Evolutionary conservation across 768 basidiomycete species (phyloP), one percentile per base, ranked within the genome.

Genomic region (Agrocybe pediades): DNA sequence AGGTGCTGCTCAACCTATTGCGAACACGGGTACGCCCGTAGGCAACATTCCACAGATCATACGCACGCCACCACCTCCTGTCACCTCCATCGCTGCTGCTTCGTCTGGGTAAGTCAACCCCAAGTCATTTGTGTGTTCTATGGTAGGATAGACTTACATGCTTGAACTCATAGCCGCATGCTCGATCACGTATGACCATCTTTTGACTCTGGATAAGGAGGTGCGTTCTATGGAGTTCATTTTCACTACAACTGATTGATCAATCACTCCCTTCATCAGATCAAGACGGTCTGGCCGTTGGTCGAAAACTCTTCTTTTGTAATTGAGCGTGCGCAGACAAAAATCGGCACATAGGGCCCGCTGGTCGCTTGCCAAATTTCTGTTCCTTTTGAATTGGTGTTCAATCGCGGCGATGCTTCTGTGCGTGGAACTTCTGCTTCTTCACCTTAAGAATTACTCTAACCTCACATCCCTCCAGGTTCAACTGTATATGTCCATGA

Each of bases 321-420:
- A n/a, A n/a, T n/a, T n/a, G n/a, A n/a, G n/a, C n/a, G n/a, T n/a
- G n/a, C n/a, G n/a, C n/a, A n/a, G n/a, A 51, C 23, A 21, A n/a
- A n/a, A n/a, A 24, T 15, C 17, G 26, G 20, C 15, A 15, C n/a
- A 29, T 43, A 64, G 66, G 41, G 53, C 56, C 23, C 63, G 63
- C 9, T 29, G 58, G 9, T 65, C 68, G 7, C 16, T 66, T 13
- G 58, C 65, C 9, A 69, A 69, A 44, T 19, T 58, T 7, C 52
- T 69, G 8, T 69, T 67, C 51, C 59, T 67, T 40, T 25, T 58
- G 33, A 69, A 69, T 46, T 58, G 68, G 29, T 69, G 66, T 51
- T 33, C 60, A n/a, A 62, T 69, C 4, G 68, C 63, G 36, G 66
- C 59, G 21, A 63, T 67, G 50, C 55, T 69, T 5, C 39, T 69